Percentiles rank a stretch among this genome's conserved stretches.
These are phyloP conservation scores for Rhodotorula sp. DNA, from an alignment of 1,284 basidiomycete species.

Conservation along the genomic window DNA sequence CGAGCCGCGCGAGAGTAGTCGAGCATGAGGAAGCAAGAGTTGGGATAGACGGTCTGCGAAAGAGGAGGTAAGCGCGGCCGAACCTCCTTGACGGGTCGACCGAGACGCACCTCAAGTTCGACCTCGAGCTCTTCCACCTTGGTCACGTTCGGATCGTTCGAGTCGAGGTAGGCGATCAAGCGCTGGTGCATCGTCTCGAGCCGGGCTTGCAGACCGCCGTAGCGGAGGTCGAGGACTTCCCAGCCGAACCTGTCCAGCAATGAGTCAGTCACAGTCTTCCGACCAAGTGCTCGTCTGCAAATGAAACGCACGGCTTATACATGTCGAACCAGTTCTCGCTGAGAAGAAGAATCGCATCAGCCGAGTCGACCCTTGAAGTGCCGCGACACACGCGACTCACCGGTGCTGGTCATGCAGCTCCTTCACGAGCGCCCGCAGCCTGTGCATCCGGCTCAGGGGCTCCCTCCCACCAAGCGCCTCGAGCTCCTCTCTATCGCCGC, in stretches of 20 bases:
- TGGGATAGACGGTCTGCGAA: conserved; percentile 21
- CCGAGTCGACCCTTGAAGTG: background rate
- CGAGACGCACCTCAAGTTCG: conserved; percentile 29
- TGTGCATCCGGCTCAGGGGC: conserved; percentile 33
- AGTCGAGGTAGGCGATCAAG: conserved; percentile 37
- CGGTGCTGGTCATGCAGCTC: conserved; percentile 47
- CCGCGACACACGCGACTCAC: conserved; percentile 40
- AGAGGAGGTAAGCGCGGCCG: background rate
- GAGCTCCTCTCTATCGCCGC: conserved; percentile 36
- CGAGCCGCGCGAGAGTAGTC: conserved; percentile 32
- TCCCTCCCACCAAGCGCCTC: conserved; percentile 37
- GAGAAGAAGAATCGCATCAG: background rate
- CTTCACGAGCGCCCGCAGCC: conserved; percentile 39
- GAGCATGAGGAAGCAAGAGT: conserved; percentile 31
- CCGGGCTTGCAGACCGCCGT: conserved; percentile 48
- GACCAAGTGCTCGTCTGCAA: too few species aligned
- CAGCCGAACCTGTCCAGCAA: conserved; percentile 1
- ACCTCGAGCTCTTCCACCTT: conserved; percentile 41
- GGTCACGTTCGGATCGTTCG: conserved; percentile 14
- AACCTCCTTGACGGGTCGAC: background rate
- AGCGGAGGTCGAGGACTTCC: conserved; percentile 47
- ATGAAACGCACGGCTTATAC: conserved; percentile 48
- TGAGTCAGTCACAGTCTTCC: background rate
- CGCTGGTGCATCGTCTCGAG: conserved; percentile 48
- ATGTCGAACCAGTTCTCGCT: conserved; percentile 35